phyloP scores from a whole-genome alignment of 202 grass and related monocot species.

The Hordeum pubiflorum region DNA sequence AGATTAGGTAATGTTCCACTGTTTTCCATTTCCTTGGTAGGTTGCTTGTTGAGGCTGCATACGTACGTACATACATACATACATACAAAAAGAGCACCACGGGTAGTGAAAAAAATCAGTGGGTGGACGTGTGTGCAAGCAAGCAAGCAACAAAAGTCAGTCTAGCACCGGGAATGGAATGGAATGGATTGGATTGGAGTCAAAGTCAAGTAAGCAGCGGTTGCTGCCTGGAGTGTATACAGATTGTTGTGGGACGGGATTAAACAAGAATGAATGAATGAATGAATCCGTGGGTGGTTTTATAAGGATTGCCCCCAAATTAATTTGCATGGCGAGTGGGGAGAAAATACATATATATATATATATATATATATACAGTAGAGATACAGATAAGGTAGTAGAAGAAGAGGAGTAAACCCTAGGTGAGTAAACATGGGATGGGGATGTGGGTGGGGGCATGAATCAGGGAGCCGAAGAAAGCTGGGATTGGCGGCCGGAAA shows the following conservation, averaged over 20 bases:
- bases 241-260: neutral
- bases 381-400: neutral
- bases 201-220: neutral
- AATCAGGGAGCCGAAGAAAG: no score
- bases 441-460: no score
- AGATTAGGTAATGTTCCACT: no score
- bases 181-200: neutral
- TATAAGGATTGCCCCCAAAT: neutral
- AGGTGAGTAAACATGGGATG: neutral
- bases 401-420: neutral
- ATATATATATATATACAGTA: neutral
- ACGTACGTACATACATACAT: no score
- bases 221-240: neutral
- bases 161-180: neutral
- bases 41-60: no score
- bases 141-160: no score
- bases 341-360: neutral
- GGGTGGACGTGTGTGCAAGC: neutral
- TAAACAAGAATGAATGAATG: neutral
- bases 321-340: neutral
- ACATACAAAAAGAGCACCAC: no score
- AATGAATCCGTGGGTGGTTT: neutral
- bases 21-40: no score
- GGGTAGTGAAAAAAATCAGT: neutral
- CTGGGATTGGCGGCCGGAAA: no score